These are phyloP conservation scores for Balakata baccata DNA, from an alignment of 345 rosid species.

Conservation along the genomic window DNA sequence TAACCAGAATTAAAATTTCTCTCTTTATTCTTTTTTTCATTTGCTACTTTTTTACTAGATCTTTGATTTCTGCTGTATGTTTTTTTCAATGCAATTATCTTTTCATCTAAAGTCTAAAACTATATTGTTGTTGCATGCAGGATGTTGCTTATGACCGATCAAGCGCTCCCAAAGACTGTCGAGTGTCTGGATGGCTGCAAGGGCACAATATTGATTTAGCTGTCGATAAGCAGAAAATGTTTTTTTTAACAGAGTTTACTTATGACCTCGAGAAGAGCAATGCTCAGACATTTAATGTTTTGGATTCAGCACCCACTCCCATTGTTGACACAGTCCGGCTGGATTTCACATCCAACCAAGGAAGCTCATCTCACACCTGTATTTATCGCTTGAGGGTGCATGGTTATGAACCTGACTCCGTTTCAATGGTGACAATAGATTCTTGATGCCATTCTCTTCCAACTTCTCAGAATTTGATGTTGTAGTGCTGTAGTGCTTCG, in stretches of 20 bases:
- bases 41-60: too few relatives aligned
- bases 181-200: conserved; percentile 77
- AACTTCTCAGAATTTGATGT: not conserved
- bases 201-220: conserved; percentile 35
- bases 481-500: too few relatives aligned
- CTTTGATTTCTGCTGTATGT: not conserved
- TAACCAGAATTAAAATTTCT: too few relatives aligned
- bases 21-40: too few relatives aligned
- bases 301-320: conserved; percentile 41
- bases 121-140: conserved; percentile 39
- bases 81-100: not conserved
- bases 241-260: conserved; percentile 62
- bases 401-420: conserved; percentile 58
- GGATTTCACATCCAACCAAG: conserved; percentile 80
- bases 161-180: conserved; percentile 90
- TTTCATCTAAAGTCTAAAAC: not conserved
- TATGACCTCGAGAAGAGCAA: conserved; percentile 85
- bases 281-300: conserved; percentile 70
- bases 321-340: conserved; percentile 67
- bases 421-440: conserved; percentile 41
- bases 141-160: conserved; percentile 85
- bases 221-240: conserved; percentile 40
- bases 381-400: conserved; percentile 90
- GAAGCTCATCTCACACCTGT: conserved; percentile 76
- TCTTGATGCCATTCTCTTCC: conserved; percentile 32